These are phyloP conservation scores for Vicia villosa DNA, from an alignment of 306 rosid genomes.

Conservation along the genomic window DNA sequence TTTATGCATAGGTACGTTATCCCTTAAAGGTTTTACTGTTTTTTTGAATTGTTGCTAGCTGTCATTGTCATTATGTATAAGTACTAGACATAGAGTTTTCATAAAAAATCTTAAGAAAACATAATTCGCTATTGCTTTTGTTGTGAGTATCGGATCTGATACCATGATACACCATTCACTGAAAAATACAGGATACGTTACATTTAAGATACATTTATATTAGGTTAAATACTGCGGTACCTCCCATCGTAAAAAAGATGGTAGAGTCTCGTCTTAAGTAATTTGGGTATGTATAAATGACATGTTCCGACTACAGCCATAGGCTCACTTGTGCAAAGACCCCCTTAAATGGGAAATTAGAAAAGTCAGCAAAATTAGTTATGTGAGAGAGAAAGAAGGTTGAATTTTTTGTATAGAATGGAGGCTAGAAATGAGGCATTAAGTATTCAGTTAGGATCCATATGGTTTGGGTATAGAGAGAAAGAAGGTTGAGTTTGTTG, in stretches of 20 bases:
- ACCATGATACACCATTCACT: too few relatives aligned
- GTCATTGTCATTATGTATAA: constrained; percentile 31
- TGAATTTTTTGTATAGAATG: too few relatives aligned
- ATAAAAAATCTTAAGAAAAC: constrained; percentile 21
- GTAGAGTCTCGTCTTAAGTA: not conserved
- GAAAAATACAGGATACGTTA: too few relatives aligned
- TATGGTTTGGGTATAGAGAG: too few relatives aligned
- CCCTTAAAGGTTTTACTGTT: constrained; percentile 30
- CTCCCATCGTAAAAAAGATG: not conserved
- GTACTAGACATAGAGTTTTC: constrained; percentile 28
- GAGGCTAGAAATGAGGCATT: too few relatives aligned
- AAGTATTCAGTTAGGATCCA: too few relatives aligned
- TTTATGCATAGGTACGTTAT: constrained; percentile 90
- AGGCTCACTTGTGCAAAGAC: too few relatives aligned
- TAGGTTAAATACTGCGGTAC: not conserved
- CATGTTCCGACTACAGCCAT: too few relatives aligned
- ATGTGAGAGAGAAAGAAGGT: too few relatives aligned
- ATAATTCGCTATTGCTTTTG: constrained; percentile 16
- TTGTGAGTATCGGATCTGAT: not conserved
- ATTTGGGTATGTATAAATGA: not conserved
- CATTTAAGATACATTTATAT: not conserved
- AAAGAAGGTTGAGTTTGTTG: too few relatives aligned
- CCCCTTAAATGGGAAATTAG: too few relatives aligned
- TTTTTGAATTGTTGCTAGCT: constrained; percentile 19
- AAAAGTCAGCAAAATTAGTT: too few relatives aligned